Evolutionary conservation across 2,329 filamentous ascomycete genomes (phyloP).

Genomic region (Septoria petroselini): DNA sequence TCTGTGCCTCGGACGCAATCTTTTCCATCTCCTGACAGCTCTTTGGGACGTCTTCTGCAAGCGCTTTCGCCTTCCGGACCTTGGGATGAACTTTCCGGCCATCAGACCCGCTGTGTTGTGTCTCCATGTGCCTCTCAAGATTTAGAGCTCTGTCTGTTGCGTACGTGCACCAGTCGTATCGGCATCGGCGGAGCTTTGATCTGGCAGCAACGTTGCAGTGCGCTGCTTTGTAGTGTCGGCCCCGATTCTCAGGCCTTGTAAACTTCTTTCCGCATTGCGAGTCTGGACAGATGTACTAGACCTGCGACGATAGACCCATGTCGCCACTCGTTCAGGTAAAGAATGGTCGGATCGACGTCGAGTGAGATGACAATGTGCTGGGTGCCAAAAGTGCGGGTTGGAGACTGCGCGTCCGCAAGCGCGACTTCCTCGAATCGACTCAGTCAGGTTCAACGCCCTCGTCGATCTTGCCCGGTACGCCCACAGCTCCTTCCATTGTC

Average conservation of each 20-base stretch:
- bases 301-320: not conserved
- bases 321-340: not conserved
- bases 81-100: not conserved
- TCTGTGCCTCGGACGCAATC: too few species aligned
- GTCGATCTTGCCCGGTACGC: constrained; percentile 48
- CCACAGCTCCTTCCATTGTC: constrained; percentile 38
- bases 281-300: not conserved
- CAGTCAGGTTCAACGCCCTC: constrained; percentile 39
- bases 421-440: constrained; percentile 1
- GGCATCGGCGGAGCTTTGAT: not conserved
- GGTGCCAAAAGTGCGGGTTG: too few species aligned
- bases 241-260: not conserved
- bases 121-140: not conserved
- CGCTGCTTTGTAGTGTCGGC: not conserved
- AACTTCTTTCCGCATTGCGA: not conserved
- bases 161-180: not conserved
- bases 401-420: too few species aligned
- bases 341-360: not conserved
- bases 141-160: not conserved
- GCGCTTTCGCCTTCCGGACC: not conserved
- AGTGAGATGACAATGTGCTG: too few species aligned
- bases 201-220: not conserved
- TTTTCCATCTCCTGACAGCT: too few species aligned
- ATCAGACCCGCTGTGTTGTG: constrained; percentile 2
- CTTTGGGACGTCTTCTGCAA: too few species aligned